Evolutionary conservation across 2,329 filamentous ascomycete species (phyloP).

Genomic region (Ploettnerulaceae sp.): DNA sequence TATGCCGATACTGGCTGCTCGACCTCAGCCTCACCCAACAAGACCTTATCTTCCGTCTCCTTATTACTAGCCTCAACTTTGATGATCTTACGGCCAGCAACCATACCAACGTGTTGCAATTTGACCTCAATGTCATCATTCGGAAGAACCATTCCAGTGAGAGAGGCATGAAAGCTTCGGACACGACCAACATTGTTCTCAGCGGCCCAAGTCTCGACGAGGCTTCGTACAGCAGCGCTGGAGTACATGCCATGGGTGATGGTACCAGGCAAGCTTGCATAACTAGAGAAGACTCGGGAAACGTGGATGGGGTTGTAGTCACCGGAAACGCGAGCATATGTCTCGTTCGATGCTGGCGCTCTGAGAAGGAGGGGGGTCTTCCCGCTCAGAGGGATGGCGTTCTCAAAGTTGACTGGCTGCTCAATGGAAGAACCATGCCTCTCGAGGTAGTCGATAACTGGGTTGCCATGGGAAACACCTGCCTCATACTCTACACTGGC

Average conservation of each 20-base stretch:
- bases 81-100: conserved; percentile 97
- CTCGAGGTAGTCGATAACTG: conserved; percentile 92
- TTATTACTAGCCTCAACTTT: conserved; percentile 96
- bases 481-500: conserved; percentile 96
- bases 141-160: conserved; percentile 98
- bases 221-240: conserved; percentile 87
- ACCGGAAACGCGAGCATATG: conserved; percentile 93
- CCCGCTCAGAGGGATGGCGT: conserved; percentile 90
- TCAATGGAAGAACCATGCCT: conserved; percentile 89
- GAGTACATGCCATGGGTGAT: conserved; percentile 99
- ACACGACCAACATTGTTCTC: conserved; percentile 98
- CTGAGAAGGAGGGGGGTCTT: conserved; percentile 84
- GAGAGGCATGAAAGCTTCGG: conserved; percentile 90
- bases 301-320: conserved; percentile 99
- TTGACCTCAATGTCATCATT: conserved; percentile 94
- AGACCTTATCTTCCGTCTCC: conserved; percentile 93
- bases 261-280: conserved; percentile 91
- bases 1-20: conserved; percentile 96
- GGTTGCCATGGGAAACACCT: conserved; percentile 87
- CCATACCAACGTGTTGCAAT: conserved; percentile 95
- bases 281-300: conserved; percentile 91
- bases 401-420: conserved; percentile 95
- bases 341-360: conserved; percentile 94
- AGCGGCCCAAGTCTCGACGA: conserved; percentile 97
- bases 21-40: conserved; percentile 92